A percentile compares a stretch with the other conserved stretches of the same genome.
phyloP scores from a whole-genome alignment of 176 grass and related monocot genomes.

The Alopecurus myosuroides region DNA sequence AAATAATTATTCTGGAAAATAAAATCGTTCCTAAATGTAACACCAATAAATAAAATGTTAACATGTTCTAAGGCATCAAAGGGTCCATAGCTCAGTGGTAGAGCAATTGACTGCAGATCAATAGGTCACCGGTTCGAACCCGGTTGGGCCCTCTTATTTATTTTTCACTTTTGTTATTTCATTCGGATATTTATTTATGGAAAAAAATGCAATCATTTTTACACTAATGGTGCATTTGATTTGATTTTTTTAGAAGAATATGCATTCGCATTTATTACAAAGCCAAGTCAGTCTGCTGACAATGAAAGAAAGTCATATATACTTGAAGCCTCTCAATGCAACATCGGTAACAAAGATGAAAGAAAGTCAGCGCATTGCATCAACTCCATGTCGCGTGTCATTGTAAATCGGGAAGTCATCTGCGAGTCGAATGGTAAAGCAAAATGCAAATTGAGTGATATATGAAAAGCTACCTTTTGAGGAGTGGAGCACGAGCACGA shows the following conservation, averaged over 20 bases:
- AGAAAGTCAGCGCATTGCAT: too few species aligned
- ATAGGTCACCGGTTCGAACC: conserved; percentile 99
- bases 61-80: too few species aligned
- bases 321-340: neutral
- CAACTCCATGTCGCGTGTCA: too few species aligned
- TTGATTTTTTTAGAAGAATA: too few species aligned
- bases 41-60: too few species aligned
- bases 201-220: too few species aligned
- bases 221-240: too few species aligned
- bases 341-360: too few species aligned
- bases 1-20: too few species aligned
- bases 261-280: neutral
- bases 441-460: neutral
- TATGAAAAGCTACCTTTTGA: conserved; percentile 29
- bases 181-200: too few species aligned
- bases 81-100: conserved; percentile 99
- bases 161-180: too few species aligned
- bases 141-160: conserved; percentile 99
- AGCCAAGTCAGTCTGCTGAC: neutral
- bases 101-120: conserved; percentile 99
- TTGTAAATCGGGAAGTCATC: neutral
- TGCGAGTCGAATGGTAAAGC: neutral
- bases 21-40: too few species aligned
- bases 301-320: neutral
- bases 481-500: conserved; percentile 46